Evolutionary conservation across 352 stramenopile genomes (phyloP), one percentile per base, ranked within the genome.

Genomic region (Phytophthora lateralis): DNA sequence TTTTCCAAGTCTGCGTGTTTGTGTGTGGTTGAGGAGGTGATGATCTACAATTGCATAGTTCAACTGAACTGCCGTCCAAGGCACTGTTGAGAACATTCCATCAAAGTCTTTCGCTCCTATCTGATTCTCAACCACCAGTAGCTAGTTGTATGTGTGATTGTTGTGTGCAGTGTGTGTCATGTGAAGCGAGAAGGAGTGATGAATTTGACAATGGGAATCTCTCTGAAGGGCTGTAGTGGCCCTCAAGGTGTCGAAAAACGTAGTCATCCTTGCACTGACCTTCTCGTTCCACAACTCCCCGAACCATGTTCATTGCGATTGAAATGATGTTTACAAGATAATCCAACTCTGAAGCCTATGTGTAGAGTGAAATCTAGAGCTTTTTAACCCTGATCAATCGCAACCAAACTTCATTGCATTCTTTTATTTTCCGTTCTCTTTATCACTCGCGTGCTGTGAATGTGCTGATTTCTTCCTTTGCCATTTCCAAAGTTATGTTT

Each of bases 31-130:
- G 76, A 79, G 70, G 61, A 89, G 65, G 59, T 88, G 76, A 89
- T 84, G 78, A 89, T 73, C 73, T 50, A 77, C 56, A 72, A 64
- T 75, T 85, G 78, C 81, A 90, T 90, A 90, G 81, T 90, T 90
- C 81, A 90, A 86, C 81, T 88, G 81, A 90, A 80, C 48, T 42
- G 67, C 64, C 30, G 8, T 55, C 75, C 70, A 80, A 74, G 55
- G 54, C 68, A 17, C 32, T 90, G 80, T 85, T 85, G 80, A 90
- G 66, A 72, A 71, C 63, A 53, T 66, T 74, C 72, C 70, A 86
- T 79, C 72, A 89, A 85, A 81, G 78, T 90, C 81, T 90, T 90
- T 90, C 81, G 81, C 78, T 90, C 78, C 78, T 90, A 90, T 90
- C 78, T 86, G 81, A 88, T 89, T 81, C 70, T 84, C 68, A 76